A percentile compares a stretch with the other conserved stretches of the same genome.
phyloP scores from a whole-genome alignment of 148 eudicot species.

The Dianthus caryophyllus region DNA sequence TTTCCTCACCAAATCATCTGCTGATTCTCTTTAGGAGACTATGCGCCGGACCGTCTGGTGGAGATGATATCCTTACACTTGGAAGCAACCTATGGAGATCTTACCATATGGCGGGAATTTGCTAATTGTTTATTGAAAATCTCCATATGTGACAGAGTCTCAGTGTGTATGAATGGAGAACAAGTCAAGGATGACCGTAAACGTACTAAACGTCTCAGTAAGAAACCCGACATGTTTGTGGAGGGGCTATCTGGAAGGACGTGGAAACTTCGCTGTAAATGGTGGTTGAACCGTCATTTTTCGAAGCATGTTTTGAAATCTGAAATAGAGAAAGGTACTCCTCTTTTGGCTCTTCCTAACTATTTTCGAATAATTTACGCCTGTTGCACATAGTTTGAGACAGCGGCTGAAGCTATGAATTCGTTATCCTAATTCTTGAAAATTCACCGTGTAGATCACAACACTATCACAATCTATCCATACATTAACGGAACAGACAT shows the following conservation, averaged over 20 bases:
- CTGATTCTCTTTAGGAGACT: constrained; percentile 45
- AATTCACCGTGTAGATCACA: no score
- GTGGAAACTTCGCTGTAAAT: constrained; percentile 75
- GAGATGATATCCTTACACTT: constrained; percentile 79
- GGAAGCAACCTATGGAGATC: constrained; percentile 56
- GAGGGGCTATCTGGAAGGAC: constrained; percentile 36
- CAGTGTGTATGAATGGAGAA: constrained; percentile 38
- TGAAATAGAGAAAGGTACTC: constrained; percentile 63
- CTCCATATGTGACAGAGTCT: constrained; percentile 50
- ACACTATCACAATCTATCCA: no score
- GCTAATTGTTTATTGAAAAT: constrained; percentile 58
- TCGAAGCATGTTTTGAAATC: constrained; percentile 40
- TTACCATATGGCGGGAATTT: constrained; percentile 61
- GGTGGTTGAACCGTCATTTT: constrained; percentile 84
- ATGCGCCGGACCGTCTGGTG: constrained; percentile 47
- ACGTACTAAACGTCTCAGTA: constrained; percentile 21
- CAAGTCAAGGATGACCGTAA: constrained; percentile 20
- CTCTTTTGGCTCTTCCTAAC: not conserved
- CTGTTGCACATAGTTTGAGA: not conserved
- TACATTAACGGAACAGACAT: no score
- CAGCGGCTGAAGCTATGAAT: not conserved
- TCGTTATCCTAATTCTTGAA: not conserved
- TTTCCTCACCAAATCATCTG: not conserved
- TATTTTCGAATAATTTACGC: not conserved
- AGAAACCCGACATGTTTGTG: constrained; percentile 40